These are phyloP conservation scores for Heliamphora exappendiculata DNA, from an alignment of 148 eudicot genomes.

Conservation along the genomic window DNA sequence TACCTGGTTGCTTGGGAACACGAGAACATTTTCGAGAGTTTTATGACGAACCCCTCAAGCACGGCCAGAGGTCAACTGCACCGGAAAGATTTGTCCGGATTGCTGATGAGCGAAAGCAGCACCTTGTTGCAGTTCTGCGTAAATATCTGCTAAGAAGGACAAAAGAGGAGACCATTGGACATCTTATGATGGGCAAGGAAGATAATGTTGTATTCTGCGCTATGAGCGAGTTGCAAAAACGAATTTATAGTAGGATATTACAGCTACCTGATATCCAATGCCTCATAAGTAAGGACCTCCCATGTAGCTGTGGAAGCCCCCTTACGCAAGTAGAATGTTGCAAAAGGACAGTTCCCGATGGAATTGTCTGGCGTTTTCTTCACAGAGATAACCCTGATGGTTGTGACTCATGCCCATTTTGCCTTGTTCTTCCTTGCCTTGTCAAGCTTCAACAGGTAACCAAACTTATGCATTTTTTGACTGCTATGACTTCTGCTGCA, in stretches of 20 bases:
- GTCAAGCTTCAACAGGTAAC: constrained; percentile 93
- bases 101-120: constrained; percentile 83
- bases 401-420: constrained; percentile 87
- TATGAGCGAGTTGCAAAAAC: constrained; percentile 85
- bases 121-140: constrained; percentile 63
- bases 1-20: constrained; percentile 80
- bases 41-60: constrained; percentile 95
- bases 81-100: constrained; percentile 62
- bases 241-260: constrained; percentile 77
- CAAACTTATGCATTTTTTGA: not conserved
- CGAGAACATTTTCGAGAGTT: constrained; percentile 90
- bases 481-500: not conserved
- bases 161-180: constrained; percentile 94
- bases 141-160: constrained; percentile 83
- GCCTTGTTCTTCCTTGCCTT: constrained; percentile 90
- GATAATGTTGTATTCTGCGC: constrained; percentile 97
- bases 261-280: constrained; percentile 78
- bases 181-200: constrained; percentile 97
- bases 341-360: constrained; percentile 68
- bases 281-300: constrained; percentile 81
- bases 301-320: constrained; percentile 95
- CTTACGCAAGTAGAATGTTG: constrained; percentile 90
- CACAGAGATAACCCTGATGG: constrained; percentile 85
- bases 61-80: constrained; percentile 90
- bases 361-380: constrained; percentile 83